Base-by-base conservation (phyloP, 2,329 filamentous ascomycete genomes). In the Thermothelomyces thermophilus region DNA sequence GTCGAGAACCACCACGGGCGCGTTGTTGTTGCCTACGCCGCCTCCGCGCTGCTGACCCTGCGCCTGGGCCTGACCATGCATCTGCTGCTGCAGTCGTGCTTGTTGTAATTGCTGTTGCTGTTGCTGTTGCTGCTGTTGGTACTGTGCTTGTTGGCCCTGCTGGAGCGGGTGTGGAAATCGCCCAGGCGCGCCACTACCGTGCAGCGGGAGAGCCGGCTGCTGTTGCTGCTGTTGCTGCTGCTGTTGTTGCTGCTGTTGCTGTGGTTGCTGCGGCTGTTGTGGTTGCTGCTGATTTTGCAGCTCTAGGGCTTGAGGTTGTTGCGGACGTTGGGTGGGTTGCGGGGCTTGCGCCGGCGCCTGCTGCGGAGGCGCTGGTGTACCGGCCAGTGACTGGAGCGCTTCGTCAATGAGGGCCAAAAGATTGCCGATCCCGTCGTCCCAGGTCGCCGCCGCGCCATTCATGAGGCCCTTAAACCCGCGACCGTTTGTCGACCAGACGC, bases 321-420 rank as follows among this genome's bases (percentile, higher is more conserved):
- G 46, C 4, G 28, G 16, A n/a, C 28, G 40, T 20, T 48, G 54
- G 14, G 52, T 41, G 13, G 45, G 51, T 30, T 57, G 58, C 31
- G 56, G 56, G 11, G 50, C 37, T 17, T 51, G 52, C 28, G 5
- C 26, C 22, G 16, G 13, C 11, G 36, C 19, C 33, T 50, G 53
- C 20, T 53, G 56, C 30, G 56, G 53, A 14, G 50, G 53, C 17
- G 47, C 24, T n/a, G 51, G 45, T 35, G 50, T 48, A 16, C 55
- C 54, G 42, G 54, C 59, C 34, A 72, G 47, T 3, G 65, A 60
- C 36, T 71, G 66, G 24, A 80, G 58, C 13, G 68, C 69, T 16
- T 73, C 71, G 59, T 80, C 74, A 8, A 77, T 65, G 16, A 70
- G 68, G 40, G 63, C 63, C 22, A 82, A 64, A 56, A 80, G 58